phyloP scores from a whole-genome alignment of 2,329 filamentous ascomycete species.

The Cordyceps javanica region DNA sequence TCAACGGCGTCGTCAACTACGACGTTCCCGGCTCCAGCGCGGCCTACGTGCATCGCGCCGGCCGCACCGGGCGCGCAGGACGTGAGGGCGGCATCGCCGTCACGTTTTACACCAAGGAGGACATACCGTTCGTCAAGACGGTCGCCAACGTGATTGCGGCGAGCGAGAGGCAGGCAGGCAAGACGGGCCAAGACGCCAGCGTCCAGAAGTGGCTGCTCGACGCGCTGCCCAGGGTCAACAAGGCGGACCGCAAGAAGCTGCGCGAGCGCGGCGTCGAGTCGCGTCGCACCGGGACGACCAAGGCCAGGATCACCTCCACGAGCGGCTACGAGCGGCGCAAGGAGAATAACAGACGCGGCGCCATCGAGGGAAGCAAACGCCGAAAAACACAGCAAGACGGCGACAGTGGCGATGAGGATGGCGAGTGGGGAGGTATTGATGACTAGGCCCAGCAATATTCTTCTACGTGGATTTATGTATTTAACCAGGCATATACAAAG shows the following conservation, averaged over 20 bases:
- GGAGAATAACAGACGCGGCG: constrained; percentile 61
- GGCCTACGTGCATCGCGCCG: constrained; percentile 87
- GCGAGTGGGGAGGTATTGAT: constrained; percentile 45
- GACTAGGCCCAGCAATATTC: constrained; percentile 23
- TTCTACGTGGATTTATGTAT: background rate
- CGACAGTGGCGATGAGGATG: constrained; percentile 24
- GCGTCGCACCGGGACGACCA: constrained; percentile 37
- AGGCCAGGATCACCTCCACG: constrained; percentile 72
- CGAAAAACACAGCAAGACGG: constrained; percentile 35
- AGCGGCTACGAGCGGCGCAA: constrained; percentile 66
- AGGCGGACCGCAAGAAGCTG: constrained; percentile 76
- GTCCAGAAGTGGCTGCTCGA: constrained; percentile 85
- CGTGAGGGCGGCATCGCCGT: constrained; percentile 83
- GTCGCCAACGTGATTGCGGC: constrained; percentile 88
- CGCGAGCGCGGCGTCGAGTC: constrained; percentile 78
- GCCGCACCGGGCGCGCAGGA: constrained; percentile 83
- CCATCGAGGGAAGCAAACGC: constrained; percentile 56
- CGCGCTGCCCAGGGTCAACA: constrained; percentile 74
- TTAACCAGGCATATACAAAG: background rate
- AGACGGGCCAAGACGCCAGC: constrained; percentile 45
- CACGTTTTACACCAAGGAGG: constrained; percentile 93
- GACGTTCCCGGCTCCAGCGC: constrained; percentile 90
- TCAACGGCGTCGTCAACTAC: constrained; percentile 96
- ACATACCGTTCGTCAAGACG: constrained; percentile 80
- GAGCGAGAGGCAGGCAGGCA: constrained; percentile 66